These are phyloP conservation scores for Lentinus tigrinus DNA, from an alignment of 768 basidiomycete species.

Conservation along the genomic window DNA sequence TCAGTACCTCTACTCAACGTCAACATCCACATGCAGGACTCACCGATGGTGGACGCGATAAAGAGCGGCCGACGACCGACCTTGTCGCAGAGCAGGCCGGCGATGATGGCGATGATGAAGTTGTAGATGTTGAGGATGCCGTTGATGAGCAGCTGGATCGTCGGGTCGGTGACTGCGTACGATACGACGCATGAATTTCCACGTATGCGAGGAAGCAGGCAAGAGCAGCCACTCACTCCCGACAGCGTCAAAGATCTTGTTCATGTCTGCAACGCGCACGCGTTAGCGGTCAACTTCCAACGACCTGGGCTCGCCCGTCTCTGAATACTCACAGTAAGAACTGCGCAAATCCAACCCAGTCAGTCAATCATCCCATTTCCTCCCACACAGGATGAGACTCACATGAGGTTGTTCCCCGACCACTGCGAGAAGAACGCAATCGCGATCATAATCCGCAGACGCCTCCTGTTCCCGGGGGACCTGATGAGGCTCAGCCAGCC, in stretches of 20 bases:
- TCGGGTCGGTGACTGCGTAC: slow-evolving; percentile 39
- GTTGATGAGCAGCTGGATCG: slow-evolving; percentile 46
- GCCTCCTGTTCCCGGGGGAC: slow-evolving; percentile 50
- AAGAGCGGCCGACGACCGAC: slow-evolving; percentile 51
- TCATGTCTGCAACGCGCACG: slow-evolving; percentile 35
- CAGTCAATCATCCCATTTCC: not conserved
- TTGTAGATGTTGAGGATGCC: slow-evolving; percentile 56
- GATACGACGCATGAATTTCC: not conserved
- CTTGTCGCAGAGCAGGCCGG: slow-evolving; percentile 48
- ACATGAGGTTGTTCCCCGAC: slow-evolving; percentile 24
- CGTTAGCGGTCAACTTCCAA: not conserved
- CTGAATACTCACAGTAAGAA: slow-evolving; percentile 27
- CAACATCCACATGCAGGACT: slow-evolving; percentile 4
- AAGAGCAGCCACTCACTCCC: slow-evolving; percentile 36
- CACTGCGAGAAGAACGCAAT: slow-evolving; percentile 61
- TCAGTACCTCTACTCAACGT: slow-evolving; percentile 1
- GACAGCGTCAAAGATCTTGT: slow-evolving; percentile 51
- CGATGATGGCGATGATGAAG: slow-evolving; percentile 50
- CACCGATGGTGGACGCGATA: slow-evolving; percentile 44
- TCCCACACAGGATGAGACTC: not conserved
- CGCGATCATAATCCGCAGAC: slow-evolving; percentile 56
- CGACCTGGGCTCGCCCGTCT: not conserved
- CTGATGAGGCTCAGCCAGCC: slow-evolving; percentile 51
- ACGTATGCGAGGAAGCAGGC: not conserved
- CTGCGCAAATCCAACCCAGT: not conserved